Conservation (phyloP, 805 yeast species). For the Clavispora vitiphila region DNA sequence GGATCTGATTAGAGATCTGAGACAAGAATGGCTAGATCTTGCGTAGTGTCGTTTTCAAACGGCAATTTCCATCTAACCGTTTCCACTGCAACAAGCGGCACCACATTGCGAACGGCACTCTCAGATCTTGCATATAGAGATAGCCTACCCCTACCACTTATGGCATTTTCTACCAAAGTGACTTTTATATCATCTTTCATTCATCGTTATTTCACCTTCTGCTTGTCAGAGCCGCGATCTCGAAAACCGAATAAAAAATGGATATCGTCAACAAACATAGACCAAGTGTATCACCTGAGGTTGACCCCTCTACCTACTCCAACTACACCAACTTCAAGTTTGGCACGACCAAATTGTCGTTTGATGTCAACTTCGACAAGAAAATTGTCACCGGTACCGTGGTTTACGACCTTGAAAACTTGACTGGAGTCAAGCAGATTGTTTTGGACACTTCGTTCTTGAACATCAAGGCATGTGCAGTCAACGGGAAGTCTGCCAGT, state of each 20-base stretch:
- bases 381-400: slow-evolving; percentile 54
- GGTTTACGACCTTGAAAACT: slow-evolving; percentile 35
- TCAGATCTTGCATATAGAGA: background rate
- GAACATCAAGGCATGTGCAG: slow-evolving; percentile 37
- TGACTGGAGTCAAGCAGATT: slow-evolving; percentile 29
- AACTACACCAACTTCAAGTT: slow-evolving; percentile 56
- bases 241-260: background rate
- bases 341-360: slow-evolving; percentile 45
- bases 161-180: too few relatives aligned
- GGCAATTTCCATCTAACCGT: background rate
- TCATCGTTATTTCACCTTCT: too few relatives aligned
- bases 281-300: slow-evolving; percentile 13
- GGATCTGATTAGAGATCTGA: too few relatives aligned
- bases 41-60: background rate
- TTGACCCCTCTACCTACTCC: slow-evolving; percentile 76
- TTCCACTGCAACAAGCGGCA: background rate
- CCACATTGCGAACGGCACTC: background rate
- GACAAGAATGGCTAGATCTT: background rate
- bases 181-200: too few relatives aligned
- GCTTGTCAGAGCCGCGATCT: too few relatives aligned
- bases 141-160: too few relatives aligned
- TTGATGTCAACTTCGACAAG: slow-evolving; percentile 52
- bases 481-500: slow-evolving; percentile 34
- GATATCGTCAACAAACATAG: slow-evolving; percentile 6
- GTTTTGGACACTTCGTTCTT: slow-evolving; percentile 68